Percentiles rank a stretch among this genome's conserved stretches.
Conservation (phyloP, 2,329 filamentous ascomycete species). For the Blastomyces emzantsi region DNA sequence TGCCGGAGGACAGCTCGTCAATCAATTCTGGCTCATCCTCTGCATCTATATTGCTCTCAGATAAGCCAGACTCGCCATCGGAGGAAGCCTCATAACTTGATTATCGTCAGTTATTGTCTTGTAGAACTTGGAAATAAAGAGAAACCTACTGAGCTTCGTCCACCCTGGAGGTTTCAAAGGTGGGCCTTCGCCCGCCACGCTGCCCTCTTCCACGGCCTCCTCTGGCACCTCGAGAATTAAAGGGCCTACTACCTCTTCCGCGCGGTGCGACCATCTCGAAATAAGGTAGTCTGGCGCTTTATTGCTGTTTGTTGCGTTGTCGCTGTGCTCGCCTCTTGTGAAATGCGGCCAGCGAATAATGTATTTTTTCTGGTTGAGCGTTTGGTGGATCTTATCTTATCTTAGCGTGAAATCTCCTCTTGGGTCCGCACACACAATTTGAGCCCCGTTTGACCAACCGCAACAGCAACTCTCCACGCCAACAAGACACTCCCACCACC, state of each 20-base stretch:
- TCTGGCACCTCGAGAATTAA: constrained; percentile 20
- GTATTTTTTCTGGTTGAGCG: constrained; percentile 12
- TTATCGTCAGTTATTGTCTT: not conserved
- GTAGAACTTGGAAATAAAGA: not conserved
- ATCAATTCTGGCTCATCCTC: constrained; percentile 11
- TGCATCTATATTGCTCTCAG: not conserved
- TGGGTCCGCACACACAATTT: constrained; percentile 33
- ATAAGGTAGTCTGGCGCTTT: not conserved
- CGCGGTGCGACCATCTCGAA: constrained; percentile 23
- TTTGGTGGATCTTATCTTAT: constrained; percentile 35
- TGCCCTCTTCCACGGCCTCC: constrained; percentile 27
- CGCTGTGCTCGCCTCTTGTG: not conserved
- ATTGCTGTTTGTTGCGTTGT: constrained; percentile 2
- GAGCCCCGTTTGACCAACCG: constrained; percentile 23
- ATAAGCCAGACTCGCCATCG: not conserved
- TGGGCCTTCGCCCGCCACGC: constrained; percentile 17
- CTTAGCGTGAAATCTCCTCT: constrained; percentile 40
- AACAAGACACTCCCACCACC: not conserved
- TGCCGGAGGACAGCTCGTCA: constrained; percentile 25
- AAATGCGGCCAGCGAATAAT: constrained; percentile 14
- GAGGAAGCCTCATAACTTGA: not conserved
- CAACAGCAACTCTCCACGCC: constrained; percentile 12
- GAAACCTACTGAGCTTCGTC: constrained; percentile 4
- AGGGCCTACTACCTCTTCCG: constrained; percentile 15
- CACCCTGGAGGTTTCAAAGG: constrained; percentile 8